Evolutionary conservation across 2,329 filamentous ascomycete species (phyloP).

Genomic region (Domatiomyces globalis): DNA sequence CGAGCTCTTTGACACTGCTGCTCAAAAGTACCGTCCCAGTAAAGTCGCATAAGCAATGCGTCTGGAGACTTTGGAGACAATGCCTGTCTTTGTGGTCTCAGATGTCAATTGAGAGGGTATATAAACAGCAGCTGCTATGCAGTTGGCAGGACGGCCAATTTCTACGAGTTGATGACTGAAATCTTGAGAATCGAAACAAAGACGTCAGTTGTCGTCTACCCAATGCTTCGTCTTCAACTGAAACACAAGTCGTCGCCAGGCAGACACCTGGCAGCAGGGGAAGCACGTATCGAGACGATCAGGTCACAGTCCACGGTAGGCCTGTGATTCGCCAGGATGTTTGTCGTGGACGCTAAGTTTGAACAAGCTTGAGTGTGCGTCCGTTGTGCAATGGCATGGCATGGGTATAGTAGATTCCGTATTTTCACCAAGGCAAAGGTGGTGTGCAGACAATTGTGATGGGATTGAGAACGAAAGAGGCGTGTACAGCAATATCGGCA

Average conservation of each 20-base stretch:
- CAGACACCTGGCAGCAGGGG: not conserved
- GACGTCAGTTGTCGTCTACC: too few species aligned
- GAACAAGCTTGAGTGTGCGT: too few species aligned
- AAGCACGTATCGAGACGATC: not conserved
- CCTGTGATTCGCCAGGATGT: not conserved
- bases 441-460: too few species aligned
- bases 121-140: not conserved
- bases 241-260: not conserved
- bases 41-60: not conserved
- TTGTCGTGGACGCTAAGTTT: not conserved
- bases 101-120: too few species aligned
- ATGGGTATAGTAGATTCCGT: too few species aligned
- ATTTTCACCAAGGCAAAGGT: too few species aligned
- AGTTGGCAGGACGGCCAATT: not conserved
- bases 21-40: slow-evolving; percentile 54
- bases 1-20: slow-evolving; percentile 72
- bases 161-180: too few species aligned
- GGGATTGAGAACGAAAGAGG: too few species aligned
- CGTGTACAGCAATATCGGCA: too few species aligned
- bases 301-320: not conserved
- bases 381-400: too few species aligned
- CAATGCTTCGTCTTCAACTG: not conserved
- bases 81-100: not conserved
- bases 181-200: too few species aligned
- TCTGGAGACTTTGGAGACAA: not conserved